Base-by-base conservation (phyloP, 2,329 filamentous ascomycete genomes). In the Trichophyton mentagrophytes region DNA sequence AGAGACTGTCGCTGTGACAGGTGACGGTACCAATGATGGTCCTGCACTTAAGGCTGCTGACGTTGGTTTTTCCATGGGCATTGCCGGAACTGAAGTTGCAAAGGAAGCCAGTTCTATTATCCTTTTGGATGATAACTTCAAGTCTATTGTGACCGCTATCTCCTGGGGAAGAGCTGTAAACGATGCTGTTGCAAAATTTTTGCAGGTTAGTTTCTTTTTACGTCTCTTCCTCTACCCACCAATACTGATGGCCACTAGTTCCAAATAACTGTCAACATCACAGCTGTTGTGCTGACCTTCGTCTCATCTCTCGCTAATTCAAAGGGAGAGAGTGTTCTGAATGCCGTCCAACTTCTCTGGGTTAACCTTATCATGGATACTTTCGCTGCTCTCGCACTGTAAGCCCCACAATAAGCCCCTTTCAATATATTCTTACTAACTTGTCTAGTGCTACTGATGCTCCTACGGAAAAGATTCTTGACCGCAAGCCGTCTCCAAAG, bases 281-380 rank as follows among this genome's bases (percentile, higher is more conserved):
- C 91, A 2, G 91, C 91, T 42, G 90, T 96, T 53, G 73, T 88
- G 17, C 79, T 96, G 60, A 93, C 91, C 0, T 96, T 96, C 68
- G 85, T 96, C 62, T 90, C 90, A 11, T 88, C 90, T 36, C 88
- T 95, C 8, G 84, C 86, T 33, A 90, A 81, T 71, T 70, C 71
- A 0, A 75, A 84, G 1, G 86, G 92, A 71, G 72, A 78, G 57
- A 89, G 89, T 56, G 90, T 96, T 27, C 77, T 96, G 61, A 93
- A 84, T 1, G 90, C 90, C 9, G 90, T 96, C 27, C 91, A 96
- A 74, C 82, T 96, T 67, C 84, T 96, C 33, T 96, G 91, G 91
- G 90, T 96, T 68, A 96, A 96, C 69, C 79, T 96, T 67, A 96
- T 96, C 76, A 96, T 96, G 91, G 91, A 96, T 68, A 96, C 91